These are phyloP conservation scores for Cyclostephanos invisitatus DNA, from an alignment of 108 stramenopile genomes.

Conservation along the genomic window DNA sequence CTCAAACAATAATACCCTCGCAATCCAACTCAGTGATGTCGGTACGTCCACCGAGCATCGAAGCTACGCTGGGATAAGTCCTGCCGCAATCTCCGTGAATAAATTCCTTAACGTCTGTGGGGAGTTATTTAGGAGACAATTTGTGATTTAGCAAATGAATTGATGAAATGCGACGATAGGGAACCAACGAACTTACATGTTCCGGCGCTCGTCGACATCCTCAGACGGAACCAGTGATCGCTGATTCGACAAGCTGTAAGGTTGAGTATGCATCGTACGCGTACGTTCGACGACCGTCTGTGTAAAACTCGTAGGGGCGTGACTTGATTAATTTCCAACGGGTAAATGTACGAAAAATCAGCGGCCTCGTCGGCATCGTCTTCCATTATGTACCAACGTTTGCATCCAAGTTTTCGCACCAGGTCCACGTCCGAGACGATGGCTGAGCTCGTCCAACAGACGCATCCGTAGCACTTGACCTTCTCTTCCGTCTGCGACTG, in stretches of 20 bases:
- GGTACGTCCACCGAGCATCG: constrained; percentile 71
- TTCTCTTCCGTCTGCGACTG: constrained; percentile 84
- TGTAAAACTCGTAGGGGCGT: constrained; percentile 85
- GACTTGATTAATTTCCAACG: constrained; percentile 66
- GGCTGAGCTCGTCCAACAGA: constrained; percentile 61
- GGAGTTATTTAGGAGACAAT: no score
- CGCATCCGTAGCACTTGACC: constrained; percentile 81
- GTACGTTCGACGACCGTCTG: constrained; percentile 64
- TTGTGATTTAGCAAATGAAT: no score
- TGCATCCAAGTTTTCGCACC: constrained; percentile 32
- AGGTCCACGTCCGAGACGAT: constrained; percentile 44
- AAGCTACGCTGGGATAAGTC: constrained; percentile 67
- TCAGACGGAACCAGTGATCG: constrained; percentile 71
- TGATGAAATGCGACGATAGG: no score
- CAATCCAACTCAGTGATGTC: constrained; percentile 83
- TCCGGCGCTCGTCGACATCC: constrained; percentile 73
- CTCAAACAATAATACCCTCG: constrained; percentile 61
- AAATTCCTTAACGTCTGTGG: constrained; percentile 93
- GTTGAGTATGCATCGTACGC: constrained; percentile 54
- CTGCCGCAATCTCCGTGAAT: constrained; percentile 86
- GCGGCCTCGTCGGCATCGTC: neutral
- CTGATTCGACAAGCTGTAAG: constrained; percentile 58
- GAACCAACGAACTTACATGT: no score
- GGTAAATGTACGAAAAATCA: constrained; percentile 25
- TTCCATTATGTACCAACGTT: constrained; percentile 19